Evolutionary conservation across 495 filamentous ascomycete genomes (phyloP).

Genomic region (Daldinia caldariorum): DNA sequence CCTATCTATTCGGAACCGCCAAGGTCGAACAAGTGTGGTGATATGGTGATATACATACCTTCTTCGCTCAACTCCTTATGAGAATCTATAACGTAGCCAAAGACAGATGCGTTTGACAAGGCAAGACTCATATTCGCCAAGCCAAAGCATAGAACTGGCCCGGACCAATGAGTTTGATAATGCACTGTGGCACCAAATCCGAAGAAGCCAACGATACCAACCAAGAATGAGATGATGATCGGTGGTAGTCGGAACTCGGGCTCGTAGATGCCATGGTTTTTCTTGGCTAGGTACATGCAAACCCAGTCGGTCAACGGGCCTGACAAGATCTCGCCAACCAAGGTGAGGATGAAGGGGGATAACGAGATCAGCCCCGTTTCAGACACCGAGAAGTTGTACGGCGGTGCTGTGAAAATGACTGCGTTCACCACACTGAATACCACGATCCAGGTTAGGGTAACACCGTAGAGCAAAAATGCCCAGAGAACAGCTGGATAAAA

Average conservation of each 20-base stretch:
- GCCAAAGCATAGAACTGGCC: slow-evolving; percentile 63
- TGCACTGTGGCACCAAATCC: slow-evolving; percentile 70
- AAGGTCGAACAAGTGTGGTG: background rate
- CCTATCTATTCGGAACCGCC: background rate
- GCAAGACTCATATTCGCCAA: slow-evolving; percentile 64
- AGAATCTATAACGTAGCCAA: slow-evolving; percentile 64
- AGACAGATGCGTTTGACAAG: slow-evolving; percentile 62
- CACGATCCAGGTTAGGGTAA: slow-evolving; percentile 63
- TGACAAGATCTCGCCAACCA: slow-evolving; percentile 59
- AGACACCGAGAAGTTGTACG: slow-evolving; percentile 64
- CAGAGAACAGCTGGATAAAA: slow-evolving; percentile 65
- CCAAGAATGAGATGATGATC: slow-evolving; percentile 56
- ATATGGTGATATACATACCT: slow-evolving; percentile 45
- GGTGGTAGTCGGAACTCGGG: slow-evolving; percentile 65
- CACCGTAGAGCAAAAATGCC: slow-evolving; percentile 63
- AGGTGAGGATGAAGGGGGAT: slow-evolving; percentile 59
- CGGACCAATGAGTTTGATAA: slow-evolving; percentile 63
- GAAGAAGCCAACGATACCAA: slow-evolving; percentile 64
- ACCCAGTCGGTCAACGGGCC: slow-evolving; percentile 64
- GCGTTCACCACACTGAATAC: slow-evolving; percentile 65
- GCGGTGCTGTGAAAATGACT: slow-evolving; percentile 59
- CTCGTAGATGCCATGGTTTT: slow-evolving; percentile 63
- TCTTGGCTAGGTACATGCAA: slow-evolving; percentile 56
- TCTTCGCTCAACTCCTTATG: slow-evolving; percentile 63
- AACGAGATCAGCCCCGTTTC: slow-evolving; percentile 61